Percentiles rank a stretch among this genome's conserved stretches.
These are phyloP conservation scores for Auricularia sp. DNA, from an alignment of 768 basidiomycete genomes.

Conservation along the genomic window DNA sequence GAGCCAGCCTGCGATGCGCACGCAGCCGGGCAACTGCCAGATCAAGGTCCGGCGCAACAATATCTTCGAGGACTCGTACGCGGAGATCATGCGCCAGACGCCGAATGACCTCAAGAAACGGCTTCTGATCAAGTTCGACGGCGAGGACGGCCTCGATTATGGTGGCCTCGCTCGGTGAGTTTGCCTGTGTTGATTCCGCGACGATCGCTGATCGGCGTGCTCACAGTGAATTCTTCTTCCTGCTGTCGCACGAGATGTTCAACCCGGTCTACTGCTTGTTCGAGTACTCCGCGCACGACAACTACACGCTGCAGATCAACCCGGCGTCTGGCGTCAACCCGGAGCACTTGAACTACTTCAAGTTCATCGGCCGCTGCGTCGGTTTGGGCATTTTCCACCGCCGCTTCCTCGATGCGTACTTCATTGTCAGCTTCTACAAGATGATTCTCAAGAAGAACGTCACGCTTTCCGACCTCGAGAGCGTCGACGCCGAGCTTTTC, in stretches of 20 bases:
- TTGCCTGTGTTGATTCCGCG: neutral
- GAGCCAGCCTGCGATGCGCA: conserved; percentile 94
- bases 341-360: conserved; percentile 99
- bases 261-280: conserved; percentile 99
- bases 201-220: neutral
- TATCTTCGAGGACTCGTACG: conserved; percentile 98
- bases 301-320: conserved; percentile 99
- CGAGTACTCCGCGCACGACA: conserved; percentile 99
- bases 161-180: conserved; percentile 89
- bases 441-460: conserved; percentile 99
- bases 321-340: conserved; percentile 97
- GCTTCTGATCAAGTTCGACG: conserved; percentile 99
- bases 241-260: conserved; percentile 99
- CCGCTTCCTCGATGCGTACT: conserved; percentile 97
- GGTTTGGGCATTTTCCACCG: conserved; percentile 98
- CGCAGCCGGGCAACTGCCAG: conserved; percentile 97
- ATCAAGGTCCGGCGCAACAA: conserved; percentile 97
- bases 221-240: conserved; percentile 96
- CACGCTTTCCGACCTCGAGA: conserved; percentile 84
- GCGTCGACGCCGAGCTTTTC: conserved; percentile 90
- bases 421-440: conserved; percentile 99
- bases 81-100: conserved; percentile 98
- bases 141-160: conserved; percentile 97
- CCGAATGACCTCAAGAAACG: conserved; percentile 98
- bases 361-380: conserved; percentile 94